A percentile compares a stretch with the other conserved stretches of the same genome.
These are phyloP conservation scores for Cordyceps tenuipes DNA, from an alignment of 2,329 filamentous ascomycete genomes.

Conservation along the genomic window DNA sequence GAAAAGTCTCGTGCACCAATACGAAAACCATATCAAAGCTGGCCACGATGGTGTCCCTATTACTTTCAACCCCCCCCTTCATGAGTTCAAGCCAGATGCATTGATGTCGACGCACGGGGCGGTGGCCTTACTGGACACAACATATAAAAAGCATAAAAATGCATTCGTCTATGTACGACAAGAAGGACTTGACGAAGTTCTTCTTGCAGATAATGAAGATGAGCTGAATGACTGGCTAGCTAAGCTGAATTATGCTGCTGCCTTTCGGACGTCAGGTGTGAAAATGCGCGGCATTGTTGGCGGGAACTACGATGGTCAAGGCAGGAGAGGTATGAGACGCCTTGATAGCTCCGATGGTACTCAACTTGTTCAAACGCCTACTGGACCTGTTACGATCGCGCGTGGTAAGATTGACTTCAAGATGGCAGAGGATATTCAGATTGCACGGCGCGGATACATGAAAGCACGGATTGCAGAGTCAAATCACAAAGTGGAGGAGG, in stretches of 20 bases:
- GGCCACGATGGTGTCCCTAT: slow-evolving; percentile 69
- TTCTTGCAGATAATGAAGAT: slow-evolving; percentile 79
- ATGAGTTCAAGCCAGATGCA: slow-evolving; percentile 88
- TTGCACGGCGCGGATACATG: slow-evolving; percentile 76
- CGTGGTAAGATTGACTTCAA: slow-evolving; percentile 69
- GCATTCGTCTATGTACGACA: slow-evolving; percentile 87
- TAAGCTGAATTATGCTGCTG: slow-evolving; percentile 91
- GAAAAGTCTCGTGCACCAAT: slow-evolving; percentile 81
- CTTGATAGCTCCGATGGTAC: slow-evolving; percentile 55
- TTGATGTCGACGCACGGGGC: slow-evolving; percentile 90
- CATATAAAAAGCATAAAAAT: slow-evolving; percentile 92
- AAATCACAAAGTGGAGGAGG: slow-evolving; percentile 64
- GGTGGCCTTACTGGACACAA: slow-evolving; percentile 76
- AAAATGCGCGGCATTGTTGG: slow-evolving; percentile 82
- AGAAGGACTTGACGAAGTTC: slow-evolving; percentile 78
- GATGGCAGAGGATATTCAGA: slow-evolving; percentile 78
- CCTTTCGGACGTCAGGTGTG: slow-evolving; percentile 86
- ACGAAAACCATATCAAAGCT: slow-evolving; percentile 71
- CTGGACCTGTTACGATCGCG: slow-evolving; percentile 65
- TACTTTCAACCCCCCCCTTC: slow-evolving; percentile 81
- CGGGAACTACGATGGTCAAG: slow-evolving; percentile 76
- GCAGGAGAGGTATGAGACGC: slow-evolving; percentile 61
- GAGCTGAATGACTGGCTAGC: slow-evolving; percentile 97
- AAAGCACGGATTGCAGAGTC: slow-evolving; percentile 73
- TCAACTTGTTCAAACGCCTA: slow-evolving; percentile 58